A percentile compares a stretch with the other conserved stretches of the same genome.
phyloP scores from a whole-genome alignment of 2,329 filamentous ascomycete species.

The Alternaria sp. region DNA sequence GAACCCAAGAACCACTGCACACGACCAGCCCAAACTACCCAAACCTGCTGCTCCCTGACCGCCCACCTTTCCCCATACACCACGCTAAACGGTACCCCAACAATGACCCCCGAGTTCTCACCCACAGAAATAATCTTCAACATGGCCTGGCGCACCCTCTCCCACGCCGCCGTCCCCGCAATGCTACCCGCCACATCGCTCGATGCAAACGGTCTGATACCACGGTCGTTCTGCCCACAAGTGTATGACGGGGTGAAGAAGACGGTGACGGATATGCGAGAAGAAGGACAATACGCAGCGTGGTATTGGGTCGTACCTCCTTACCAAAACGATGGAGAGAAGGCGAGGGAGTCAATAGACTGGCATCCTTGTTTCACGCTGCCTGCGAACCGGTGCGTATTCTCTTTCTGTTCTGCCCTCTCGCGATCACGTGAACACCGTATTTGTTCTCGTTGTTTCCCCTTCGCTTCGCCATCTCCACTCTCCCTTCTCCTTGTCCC shows the following conservation, averaged over 20 bases:
- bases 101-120: not conserved
- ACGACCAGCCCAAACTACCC: no score
- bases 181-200: not conserved
- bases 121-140: not conserved
- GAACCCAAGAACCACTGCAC: not conserved
- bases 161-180: not conserved
- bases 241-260: not conserved
- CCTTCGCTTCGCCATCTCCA: no score
- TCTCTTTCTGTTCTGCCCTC: not conserved
- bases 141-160: not conserved
- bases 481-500: no score
- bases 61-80: no score
- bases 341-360: not conserved
- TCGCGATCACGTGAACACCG: no score
- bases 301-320: not conserved
- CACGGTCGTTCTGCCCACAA: not conserved
- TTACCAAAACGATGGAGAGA: not conserved
- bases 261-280: not conserved
- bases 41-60: not conserved
- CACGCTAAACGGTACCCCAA: not conserved
- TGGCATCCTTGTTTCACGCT: constrained; percentile 2
- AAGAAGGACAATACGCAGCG: not conserved
- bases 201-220: not conserved
- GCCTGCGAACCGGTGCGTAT: not conserved
- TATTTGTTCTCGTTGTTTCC: no score